Conservation (phyloP, 2,329 filamentous ascomycete species). For the Arthrobotrys pseudoclavata region DNA sequence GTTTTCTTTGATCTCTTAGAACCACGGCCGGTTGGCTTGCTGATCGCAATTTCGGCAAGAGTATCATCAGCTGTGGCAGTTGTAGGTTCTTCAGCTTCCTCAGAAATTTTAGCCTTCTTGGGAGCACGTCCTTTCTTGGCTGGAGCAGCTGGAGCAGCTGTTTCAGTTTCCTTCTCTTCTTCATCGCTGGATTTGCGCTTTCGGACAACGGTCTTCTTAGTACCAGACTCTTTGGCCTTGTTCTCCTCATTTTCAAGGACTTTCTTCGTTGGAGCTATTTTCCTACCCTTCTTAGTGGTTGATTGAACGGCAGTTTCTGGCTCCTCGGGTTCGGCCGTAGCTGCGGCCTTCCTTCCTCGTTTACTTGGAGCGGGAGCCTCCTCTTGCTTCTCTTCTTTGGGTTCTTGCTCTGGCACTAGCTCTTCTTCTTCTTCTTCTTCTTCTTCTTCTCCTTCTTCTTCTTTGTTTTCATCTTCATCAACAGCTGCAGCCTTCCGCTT, state of each 20-base stretch:
- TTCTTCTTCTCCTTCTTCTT: conserved; percentile 30
- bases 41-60: conserved; percentile 49
- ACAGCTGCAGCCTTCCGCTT: conserved; percentile 27
- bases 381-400: conserved; percentile 11
- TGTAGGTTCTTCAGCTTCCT: conserved; percentile 28
- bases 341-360: conserved; percentile 41
- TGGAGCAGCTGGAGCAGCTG: conserved; percentile 25
- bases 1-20: conserved; percentile 35
- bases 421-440: conserved; percentile 30
- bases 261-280: conserved; percentile 22
- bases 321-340: conserved; percentile 19
- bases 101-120: conserved; percentile 47
- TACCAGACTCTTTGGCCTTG: conserved; percentile 30
- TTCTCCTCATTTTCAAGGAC: conserved; percentile 4
- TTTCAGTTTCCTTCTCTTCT: conserved; percentile 25
- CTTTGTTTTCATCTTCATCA: conserved; percentile 26
- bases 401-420: conserved; percentile 7
- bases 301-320: conserved; percentile 20
- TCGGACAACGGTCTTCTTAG: conserved; percentile 38
- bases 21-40: conserved; percentile 43
- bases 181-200: conserved; percentile 46
- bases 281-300: conserved; percentile 30
- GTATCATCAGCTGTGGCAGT: conserved; percentile 42
- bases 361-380: conserved; percentile 31
- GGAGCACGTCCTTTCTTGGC: conserved; percentile 36